A percentile compares a stretch with the other conserved stretches of the same genome.
These are phyloP conservation scores for Mortierella sp. DNA, from an alignment of 371 early-diverging fungal genomes.

Conservation along the genomic window DNA sequence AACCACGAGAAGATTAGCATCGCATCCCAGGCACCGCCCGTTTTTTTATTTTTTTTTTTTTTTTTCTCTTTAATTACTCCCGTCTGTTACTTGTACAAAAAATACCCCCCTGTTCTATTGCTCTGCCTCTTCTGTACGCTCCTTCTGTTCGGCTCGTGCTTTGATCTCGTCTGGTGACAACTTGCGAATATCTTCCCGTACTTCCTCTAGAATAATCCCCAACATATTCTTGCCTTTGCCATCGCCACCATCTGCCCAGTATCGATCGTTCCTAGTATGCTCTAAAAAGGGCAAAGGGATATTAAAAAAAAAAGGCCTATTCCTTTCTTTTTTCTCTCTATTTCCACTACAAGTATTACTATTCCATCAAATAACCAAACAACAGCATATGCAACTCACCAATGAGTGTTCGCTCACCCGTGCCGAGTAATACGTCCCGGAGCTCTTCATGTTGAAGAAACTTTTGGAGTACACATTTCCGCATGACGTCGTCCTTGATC, in stretches of 20 bases:
- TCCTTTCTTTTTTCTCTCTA: too few relatives aligned
- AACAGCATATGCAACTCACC: slow-evolving; percentile 16
- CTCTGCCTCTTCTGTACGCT: too few relatives aligned
- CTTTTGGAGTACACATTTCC: slow-evolving; percentile 55
- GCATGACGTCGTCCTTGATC: slow-evolving; percentile 60
- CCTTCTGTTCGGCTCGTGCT: slow-evolving; percentile 8
- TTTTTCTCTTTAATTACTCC: too few relatives aligned
- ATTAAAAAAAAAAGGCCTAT: not conserved
- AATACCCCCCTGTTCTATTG: not conserved
- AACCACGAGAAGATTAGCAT: too few relatives aligned
- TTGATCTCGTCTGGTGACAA: slow-evolving; percentile 27
- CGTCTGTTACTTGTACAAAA: not conserved
- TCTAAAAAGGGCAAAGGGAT: slow-evolving; percentile 33
- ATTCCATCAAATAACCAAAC: too few relatives aligned
- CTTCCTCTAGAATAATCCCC: slow-evolving; percentile 54
- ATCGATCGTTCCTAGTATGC: slow-evolving; percentile 58
- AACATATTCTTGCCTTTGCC: slow-evolving; percentile 58
- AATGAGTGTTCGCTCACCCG: slow-evolving; percentile 46
- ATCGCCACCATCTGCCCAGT: slow-evolving; percentile 65
- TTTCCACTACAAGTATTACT: not conserved
- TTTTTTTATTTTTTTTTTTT: too few relatives aligned
- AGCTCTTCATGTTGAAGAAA: slow-evolving; percentile 58
- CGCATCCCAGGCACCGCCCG: too few relatives aligned
- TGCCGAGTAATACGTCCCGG: slow-evolving; percentile 38
- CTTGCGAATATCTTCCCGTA: slow-evolving; percentile 33